Conservation (phyloP, 768 basidiomycete genomes). For the Mycena amicta region DNA sequence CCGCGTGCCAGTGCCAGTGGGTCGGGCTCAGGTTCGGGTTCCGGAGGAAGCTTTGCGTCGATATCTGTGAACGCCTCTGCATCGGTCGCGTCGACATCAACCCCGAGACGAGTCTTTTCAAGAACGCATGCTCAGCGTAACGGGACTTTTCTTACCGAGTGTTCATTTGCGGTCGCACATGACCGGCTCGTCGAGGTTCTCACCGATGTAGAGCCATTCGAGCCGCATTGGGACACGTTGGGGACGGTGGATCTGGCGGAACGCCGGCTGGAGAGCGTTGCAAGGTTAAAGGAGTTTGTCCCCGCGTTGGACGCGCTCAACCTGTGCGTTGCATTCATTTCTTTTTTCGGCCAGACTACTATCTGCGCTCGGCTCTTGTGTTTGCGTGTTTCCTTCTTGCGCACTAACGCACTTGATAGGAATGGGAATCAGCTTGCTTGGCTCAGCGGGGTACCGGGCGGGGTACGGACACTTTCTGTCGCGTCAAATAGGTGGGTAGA, state of each 20-base stretch:
- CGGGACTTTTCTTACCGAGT: constrained; percentile 82
- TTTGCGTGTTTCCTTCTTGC: too few relatives aligned
- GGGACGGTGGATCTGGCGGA: constrained; percentile 70
- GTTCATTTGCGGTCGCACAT: constrained; percentile 93
- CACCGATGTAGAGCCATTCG: constrained; percentile 92
- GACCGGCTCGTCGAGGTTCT: constrained; percentile 90
- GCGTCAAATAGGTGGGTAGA: constrained; percentile 69
- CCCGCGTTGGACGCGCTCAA: constrained; percentile 75
- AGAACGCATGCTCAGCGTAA: constrained; percentile 43
- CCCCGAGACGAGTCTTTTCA: constrained; percentile 47
- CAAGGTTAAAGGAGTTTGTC: constrained; percentile 85
- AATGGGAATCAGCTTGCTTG: constrained; percentile 76
- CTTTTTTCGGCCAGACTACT: neutral
- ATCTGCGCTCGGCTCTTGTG: too few relatives aligned
- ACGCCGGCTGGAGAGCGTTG: constrained; percentile 78
- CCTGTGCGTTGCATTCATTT: constrained; percentile 58
- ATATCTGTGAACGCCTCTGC: constrained; percentile 23
- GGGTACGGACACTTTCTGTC: constrained; percentile 76
- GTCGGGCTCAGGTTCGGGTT: neutral
- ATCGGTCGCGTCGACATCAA: constrained; percentile 14
- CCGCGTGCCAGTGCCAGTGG: constrained; percentile 2
- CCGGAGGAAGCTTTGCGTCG: constrained; percentile 16
- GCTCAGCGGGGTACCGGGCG: constrained; percentile 76
- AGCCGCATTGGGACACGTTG: constrained; percentile 91
- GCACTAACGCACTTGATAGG: constrained; percentile 39